Conservation (phyloP, 331 rosid genomes). For the Dryas integrifolia region DNA sequence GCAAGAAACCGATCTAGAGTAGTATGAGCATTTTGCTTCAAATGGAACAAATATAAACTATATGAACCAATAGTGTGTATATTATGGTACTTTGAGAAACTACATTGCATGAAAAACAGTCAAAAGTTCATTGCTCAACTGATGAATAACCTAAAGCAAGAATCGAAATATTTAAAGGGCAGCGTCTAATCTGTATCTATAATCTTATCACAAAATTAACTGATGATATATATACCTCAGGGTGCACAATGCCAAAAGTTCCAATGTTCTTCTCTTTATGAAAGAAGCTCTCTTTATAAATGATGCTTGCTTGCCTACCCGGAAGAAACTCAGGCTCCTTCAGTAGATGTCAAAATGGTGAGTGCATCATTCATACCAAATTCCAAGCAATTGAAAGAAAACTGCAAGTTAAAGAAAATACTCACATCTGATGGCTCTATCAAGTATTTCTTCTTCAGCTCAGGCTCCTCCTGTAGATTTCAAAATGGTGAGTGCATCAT, state of each 20-base stretch:
- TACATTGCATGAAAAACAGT: no score
- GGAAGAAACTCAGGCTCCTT: conserved; percentile 89
- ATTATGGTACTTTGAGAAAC: no score
- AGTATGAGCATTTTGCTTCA: background rate
- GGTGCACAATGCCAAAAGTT: conserved; percentile 87
- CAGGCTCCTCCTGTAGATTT: conserved; percentile 63
- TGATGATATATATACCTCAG: conserved; percentile 57
- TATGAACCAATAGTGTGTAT: background rate
- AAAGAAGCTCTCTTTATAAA: conserved; percentile 46
- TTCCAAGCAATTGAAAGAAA: conserved; percentile 5
- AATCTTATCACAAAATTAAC: background rate
- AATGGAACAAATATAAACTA: background rate
- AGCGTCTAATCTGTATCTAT: background rate
- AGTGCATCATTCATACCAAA: background rate
- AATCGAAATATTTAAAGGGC: background rate
- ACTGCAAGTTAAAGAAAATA: conserved; percentile 9
- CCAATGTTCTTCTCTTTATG: conserved; percentile 56
- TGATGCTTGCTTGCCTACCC: conserved; percentile 77
- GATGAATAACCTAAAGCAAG: background rate
- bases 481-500: conserved; percentile 5
- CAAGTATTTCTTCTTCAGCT: conserved; percentile 45
- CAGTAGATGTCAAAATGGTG: conserved; percentile 27
- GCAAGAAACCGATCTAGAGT: background rate
- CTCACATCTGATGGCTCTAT: conserved; percentile 71
- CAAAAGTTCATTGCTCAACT: background rate